These are phyloP conservation scores for Elsinoe batatas DNA, from an alignment of 2,329 filamentous ascomycete species.

Conservation along the genomic window DNA sequence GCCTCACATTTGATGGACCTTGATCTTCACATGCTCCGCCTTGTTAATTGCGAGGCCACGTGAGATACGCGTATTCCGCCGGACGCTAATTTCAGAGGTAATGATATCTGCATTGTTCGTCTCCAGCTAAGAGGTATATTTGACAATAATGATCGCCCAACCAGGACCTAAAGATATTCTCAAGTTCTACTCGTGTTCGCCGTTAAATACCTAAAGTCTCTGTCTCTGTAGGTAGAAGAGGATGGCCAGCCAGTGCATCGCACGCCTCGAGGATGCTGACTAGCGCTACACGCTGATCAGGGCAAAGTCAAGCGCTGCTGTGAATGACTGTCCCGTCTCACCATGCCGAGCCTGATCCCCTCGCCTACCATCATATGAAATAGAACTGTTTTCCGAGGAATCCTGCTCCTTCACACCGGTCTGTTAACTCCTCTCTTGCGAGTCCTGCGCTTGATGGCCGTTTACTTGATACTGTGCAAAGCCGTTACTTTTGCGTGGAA, in stretches of 20 bases:
- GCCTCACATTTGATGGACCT: not conserved
- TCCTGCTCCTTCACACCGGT: not conserved
- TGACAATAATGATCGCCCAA: not conserved
- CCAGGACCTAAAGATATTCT: not conserved
- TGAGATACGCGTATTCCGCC: too few relatives aligned
- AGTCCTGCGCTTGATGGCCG: conserved; percentile 4
- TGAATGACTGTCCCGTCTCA: too few relatives aligned
- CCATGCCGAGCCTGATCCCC: not conserved
- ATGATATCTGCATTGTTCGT: not conserved
- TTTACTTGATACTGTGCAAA: not conserved
- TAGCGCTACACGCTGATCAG: too few relatives aligned
- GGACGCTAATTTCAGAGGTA: not conserved
- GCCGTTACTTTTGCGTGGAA: not conserved
- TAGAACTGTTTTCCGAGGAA: not conserved
- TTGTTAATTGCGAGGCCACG: not conserved
- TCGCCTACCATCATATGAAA: not conserved
- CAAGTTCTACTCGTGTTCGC: not conserved
- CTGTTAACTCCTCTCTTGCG: conserved; percentile 8
- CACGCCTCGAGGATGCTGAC: too few relatives aligned
- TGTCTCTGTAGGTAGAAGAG: not conserved
- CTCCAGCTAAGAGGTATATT: not conserved
- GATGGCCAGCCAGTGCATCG: not conserved
- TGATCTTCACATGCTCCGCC: conserved; percentile 6
- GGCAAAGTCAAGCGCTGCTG: too few relatives aligned
- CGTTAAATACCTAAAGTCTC: not conserved